phyloP scores from a whole-genome alignment of 2,329 filamentous ascomycete species.

The Penicillium sclerotigenum region DNA sequence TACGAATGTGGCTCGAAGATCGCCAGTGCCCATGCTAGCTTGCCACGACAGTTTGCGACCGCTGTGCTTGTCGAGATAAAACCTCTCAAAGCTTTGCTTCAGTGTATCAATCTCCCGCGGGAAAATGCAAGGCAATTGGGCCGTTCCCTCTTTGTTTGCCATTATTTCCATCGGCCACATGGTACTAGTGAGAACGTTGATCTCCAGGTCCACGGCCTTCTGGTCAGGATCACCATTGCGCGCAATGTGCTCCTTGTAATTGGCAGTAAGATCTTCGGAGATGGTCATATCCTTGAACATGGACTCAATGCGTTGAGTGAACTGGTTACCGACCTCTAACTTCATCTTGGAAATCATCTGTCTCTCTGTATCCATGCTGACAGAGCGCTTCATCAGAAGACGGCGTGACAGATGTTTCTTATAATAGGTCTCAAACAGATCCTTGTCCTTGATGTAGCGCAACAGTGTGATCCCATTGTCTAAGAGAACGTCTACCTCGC shows the following conservation, averaged over 20 bases:
- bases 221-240: slow-evolving; percentile 55
- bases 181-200: slow-evolving; percentile 86
- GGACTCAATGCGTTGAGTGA: slow-evolving; percentile 87
- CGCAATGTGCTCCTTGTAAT: slow-evolving; percentile 69
- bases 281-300: slow-evolving; percentile 97
- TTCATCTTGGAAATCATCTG: slow-evolving; percentile 98
- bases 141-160: slow-evolving; percentile 56
- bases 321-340: slow-evolving; percentile 89
- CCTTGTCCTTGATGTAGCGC: slow-evolving; percentile 85
- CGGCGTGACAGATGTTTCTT: slow-evolving; percentile 92
- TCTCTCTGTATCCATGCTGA: slow-evolving; percentile 88
- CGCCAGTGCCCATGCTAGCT: slow-evolving; percentile 72
- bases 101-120: slow-evolving; percentile 70
- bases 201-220: slow-evolving; percentile 70
- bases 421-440: slow-evolving; percentile 95
- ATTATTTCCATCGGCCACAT: slow-evolving; percentile 93
- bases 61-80: slow-evolving; percentile 81
- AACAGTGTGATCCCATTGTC: slow-evolving; percentile 88
- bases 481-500: slow-evolving; percentile 76
- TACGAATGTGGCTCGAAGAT: slow-evolving; percentile 77
- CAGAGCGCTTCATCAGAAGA: slow-evolving; percentile 81
- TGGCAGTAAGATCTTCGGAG: slow-evolving; percentile 75
- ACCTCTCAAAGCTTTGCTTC: slow-evolving; percentile 81
- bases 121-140: slow-evolving; percentile 60
- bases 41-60: slow-evolving; percentile 87